phyloP scores from a whole-genome alignment of 2,329 filamentous ascomycete genomes.

The Didymella exigua region DNA sequence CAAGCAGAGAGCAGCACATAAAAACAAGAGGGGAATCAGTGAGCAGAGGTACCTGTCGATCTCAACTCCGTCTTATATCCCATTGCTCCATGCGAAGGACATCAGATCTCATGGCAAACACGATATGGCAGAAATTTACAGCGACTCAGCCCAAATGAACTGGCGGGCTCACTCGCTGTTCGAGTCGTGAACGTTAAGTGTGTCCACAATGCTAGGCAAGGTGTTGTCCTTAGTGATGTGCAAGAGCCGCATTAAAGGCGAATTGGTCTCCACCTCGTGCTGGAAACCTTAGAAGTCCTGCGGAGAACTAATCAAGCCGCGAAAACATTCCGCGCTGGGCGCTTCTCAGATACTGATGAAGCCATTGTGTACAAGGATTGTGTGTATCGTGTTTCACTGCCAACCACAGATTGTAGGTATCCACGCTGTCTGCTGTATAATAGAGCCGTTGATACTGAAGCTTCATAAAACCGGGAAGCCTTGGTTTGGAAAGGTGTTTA shows the following conservation, averaged over 20 bases:
- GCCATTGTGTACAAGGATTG: too few relatives aligned
- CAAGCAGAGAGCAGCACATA: too few relatives aligned
- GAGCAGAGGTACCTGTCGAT: too few relatives aligned
- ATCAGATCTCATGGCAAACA: neutral
- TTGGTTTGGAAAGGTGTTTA: too few relatives aligned
- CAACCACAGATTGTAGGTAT: too few relatives aligned
- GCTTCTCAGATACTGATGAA: too few relatives aligned
- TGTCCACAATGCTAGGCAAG: slow-evolving; percentile 2
- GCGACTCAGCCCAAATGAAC: neutral
- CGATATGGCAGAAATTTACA: neutral
- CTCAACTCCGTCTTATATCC: neutral
- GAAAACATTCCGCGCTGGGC: neutral
- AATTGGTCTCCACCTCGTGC: neutral
- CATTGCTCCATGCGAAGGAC: neutral
- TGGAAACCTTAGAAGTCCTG: neutral
- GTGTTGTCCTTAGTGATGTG: slow-evolving; percentile 1
- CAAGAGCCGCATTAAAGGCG: neutral
- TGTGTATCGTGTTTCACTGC: too few relatives aligned
- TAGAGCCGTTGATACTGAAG: too few relatives aligned
- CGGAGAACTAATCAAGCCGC: neutral
- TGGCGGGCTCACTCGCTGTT: neutral
- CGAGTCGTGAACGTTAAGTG: neutral
- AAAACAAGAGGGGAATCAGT: too few relatives aligned
- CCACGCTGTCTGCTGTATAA: too few relatives aligned
- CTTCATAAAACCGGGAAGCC: too few relatives aligned